Base-by-base conservation (phyloP, 768 basidiomycete species). In the Strobilomyces echinocephalus region DNA sequence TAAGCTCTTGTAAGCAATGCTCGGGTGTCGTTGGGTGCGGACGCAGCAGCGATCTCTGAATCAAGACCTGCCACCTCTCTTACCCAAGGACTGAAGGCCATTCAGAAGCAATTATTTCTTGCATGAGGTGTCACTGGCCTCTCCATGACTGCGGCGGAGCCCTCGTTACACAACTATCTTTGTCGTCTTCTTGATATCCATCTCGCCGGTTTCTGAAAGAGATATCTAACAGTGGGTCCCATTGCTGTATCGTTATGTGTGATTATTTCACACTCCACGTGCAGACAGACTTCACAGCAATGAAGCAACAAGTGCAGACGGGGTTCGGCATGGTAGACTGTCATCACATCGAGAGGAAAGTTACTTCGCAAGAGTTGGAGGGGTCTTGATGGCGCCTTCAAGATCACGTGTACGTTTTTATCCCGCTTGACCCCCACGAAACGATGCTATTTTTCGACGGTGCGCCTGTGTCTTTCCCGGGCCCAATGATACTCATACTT, bases 181-280 rank as follows among this genome's bases (percentile, higher is more conserved):
- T 52, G 4, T 55, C 55, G 2, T 50, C 53, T 36, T 55, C 53
- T 46, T 45, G 14, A 53, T 26, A 38, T 33, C 52, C 33, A 62
- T 53, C 46, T 64, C 57, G 5, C 46, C 33, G 4, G 31, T 12
- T 28, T 58, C 55, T 43, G 54, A 39, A 54, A 44, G 49, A 66
- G 18, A 59, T 50, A 11, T 63, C 55, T 14, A 59, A 52, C 14
- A 59, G 54, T 36, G 52, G 3, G 53, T 64, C 56, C 61, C 58
- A 63, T 35, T 63, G 61, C 33, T 60, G 53, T 10, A 54, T 50
- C 14, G 59, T 56, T 44, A 18, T 54, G 50, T 36, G 49, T 48
- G 47, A 55, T 61, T 45, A 57, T 45, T 54, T 64, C 61, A 53
- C 56, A 55, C 20, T 56, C 52, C 16, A 50, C 42, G 15, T 58